Evolutionary conservation across 2,329 filamentous ascomycete species (phyloP).

Genomic region (Ophiostoma triangulosporum): DNA sequence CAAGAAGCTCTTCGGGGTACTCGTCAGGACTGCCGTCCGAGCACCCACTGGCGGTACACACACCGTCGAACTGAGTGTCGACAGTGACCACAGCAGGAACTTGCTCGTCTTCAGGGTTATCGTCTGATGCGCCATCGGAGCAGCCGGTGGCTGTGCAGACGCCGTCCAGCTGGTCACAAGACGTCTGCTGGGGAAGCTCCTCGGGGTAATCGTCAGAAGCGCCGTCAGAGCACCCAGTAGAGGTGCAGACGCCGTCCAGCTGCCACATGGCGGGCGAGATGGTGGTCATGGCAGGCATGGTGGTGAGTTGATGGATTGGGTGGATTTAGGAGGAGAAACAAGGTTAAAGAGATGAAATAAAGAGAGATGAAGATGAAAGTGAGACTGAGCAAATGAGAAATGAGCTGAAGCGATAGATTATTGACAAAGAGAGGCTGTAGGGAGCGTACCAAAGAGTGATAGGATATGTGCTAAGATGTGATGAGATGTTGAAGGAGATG

Average conservation of each 20-base stretch:
- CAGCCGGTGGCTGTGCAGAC: neutral
- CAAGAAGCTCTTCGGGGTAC: neutral
- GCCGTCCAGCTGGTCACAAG: neutral
- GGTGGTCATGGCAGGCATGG: neutral
- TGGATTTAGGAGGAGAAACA: neutral
- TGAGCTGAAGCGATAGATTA: too few relatives aligned
- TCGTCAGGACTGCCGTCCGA: neutral
- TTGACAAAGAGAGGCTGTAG: neutral
- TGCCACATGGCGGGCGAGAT: neutral
- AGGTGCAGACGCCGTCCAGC: constrained; percentile 4
- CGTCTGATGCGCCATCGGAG: neutral
- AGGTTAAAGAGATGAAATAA: neutral
- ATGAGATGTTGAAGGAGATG: neutral
- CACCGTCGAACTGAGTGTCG: neutral
- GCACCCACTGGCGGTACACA: neutral
- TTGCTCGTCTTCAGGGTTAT: neutral
- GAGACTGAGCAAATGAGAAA: too few relatives aligned
- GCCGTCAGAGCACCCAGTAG: constrained; percentile 3
- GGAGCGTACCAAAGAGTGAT: neutral
- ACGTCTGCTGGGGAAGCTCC: neutral
- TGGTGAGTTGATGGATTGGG: neutral
- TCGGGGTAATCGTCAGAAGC: constrained; percentile 1
- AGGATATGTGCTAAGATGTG: neutral
- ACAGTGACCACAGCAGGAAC: neutral
- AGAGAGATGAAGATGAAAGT: neutral